Evolutionary conservation across 805 yeast species (phyloP).

Genomic region (Sporopachydermia quercuum): DNA sequence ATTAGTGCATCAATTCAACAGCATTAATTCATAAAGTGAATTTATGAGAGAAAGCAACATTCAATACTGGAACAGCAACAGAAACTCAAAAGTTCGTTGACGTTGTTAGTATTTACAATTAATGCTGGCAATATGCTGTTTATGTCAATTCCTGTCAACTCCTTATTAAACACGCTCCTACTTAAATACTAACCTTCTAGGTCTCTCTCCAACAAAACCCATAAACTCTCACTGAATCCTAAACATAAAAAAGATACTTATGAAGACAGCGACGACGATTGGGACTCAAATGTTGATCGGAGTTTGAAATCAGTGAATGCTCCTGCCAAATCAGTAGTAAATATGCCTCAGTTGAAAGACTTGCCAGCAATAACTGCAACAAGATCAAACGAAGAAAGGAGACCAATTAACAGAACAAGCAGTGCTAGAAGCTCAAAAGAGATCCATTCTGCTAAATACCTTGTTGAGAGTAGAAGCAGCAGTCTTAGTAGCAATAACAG

Average conservation of each 20-base stretch:
- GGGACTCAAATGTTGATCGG: constrained; percentile 65
- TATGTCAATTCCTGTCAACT: too few relatives aligned
- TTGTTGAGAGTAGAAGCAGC: too few relatives aligned
- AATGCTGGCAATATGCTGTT: too few relatives aligned
- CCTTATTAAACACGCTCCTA: too few relatives aligned
- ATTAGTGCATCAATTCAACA: too few relatives aligned
- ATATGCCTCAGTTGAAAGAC: constrained; percentile 5
- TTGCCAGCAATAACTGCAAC: constrained; percentile 6
- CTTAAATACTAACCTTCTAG: neutral
- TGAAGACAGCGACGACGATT: constrained; percentile 75
- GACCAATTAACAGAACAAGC: constrained; percentile 4
- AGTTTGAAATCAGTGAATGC: constrained; percentile 8
- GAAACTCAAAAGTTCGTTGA: too few relatives aligned
- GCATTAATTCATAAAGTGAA: too few relatives aligned
- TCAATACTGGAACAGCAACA: too few relatives aligned
- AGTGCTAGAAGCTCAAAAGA: neutral
- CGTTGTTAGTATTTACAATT: too few relatives aligned
- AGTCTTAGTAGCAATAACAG: too few relatives aligned
- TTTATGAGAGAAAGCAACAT: too few relatives aligned
- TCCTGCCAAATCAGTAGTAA: constrained; percentile 3
- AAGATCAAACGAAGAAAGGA: constrained; percentile 13
- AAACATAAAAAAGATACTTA: constrained; percentile 20
- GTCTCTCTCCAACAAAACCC: constrained; percentile 7
- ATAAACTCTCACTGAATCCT: constrained; percentile 6
- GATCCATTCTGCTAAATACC: neutral